Base-by-base conservation (phyloP, 495 filamentous ascomycete species). In the Neurospora sp. region DNA sequence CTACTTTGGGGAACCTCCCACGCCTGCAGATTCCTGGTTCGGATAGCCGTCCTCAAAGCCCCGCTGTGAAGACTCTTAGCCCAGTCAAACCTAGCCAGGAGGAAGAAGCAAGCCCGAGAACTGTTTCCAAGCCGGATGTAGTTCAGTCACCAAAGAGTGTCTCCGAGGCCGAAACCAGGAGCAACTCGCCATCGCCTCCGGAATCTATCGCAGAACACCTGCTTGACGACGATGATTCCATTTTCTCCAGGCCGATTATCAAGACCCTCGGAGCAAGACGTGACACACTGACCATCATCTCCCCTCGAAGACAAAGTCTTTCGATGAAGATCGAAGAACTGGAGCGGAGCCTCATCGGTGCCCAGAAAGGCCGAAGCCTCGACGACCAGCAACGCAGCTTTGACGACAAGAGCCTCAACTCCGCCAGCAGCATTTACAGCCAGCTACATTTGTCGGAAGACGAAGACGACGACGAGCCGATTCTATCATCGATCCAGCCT, bases 251-350 rank as follows among this genome's bases (percentile, higher is more conserved):
- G 34, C 83, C 84, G 17, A 71, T 85, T 3, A 83, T 86, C 36
- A 81, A 77, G 31, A 82, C 81, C 39, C 82, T 86, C 17, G 59
- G 70, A 31, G 84, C 84, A 8, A 82, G 79, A 73, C 82, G 85
- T 37, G 83, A 86, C 45, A 86, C 84, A 1, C 48, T 83, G 24
- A 79, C 81, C 5, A 74, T 82, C 5, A 76, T 74, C 70, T 72
- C 77, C 0, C 76, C 80, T 10, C 76, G 79, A 17, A 77, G 82
- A 28, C 79, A 80, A 13, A 86, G 85, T 69, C 69, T 86, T 70
- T 82, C 82, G 15, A 85, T 84, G 82, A 81, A 78, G 71, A 82
- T 85, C n/a, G 85, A 86, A 71, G 81, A 83, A 69, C 71, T 82
- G 3, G 83, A 81, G 69, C 78, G 78, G 71, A 76, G 75, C 4